phyloP scores from a whole-genome alignment of 495 filamentous ascomycete genomes.

The Xylaria venustula region DNA sequence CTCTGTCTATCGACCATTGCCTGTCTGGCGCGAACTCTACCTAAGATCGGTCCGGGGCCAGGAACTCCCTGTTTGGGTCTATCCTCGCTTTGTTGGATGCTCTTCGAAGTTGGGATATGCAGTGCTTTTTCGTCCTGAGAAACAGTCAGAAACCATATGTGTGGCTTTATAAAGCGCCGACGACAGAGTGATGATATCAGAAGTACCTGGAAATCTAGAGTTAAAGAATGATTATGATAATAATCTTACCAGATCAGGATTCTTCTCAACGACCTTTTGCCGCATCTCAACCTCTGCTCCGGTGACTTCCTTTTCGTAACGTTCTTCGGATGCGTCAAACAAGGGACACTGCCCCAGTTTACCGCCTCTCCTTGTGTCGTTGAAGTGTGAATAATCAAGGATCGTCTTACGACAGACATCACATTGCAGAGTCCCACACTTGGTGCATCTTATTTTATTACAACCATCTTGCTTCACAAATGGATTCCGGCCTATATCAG shows the following conservation, averaged over 20 bases:
- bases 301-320: slow-evolving; percentile 65
- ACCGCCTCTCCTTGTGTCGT: slow-evolving; percentile 44
- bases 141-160: neutral
- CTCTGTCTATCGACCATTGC: too few relatives aligned
- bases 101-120: neutral
- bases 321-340: slow-evolving; percentile 60
- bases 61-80: neutral
- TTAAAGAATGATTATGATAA: neutral
- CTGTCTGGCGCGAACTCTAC: too few relatives aligned
- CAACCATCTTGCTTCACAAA: slow-evolving; percentile 79
- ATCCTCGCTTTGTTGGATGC: neutral
- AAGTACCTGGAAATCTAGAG: too few relatives aligned
- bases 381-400: slow-evolving; percentile 49
- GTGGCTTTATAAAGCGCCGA: neutral
- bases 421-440: slow-evolving; percentile 63
- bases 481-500: slow-evolving; percentile 45
- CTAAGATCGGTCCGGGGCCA: too few relatives aligned
- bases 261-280: slow-evolving; percentile 53
- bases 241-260: slow-evolving; percentile 53
- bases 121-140: slow-evolving; percentile 6
- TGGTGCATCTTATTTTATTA: slow-evolving; percentile 76
- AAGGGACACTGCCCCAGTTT: slow-evolving; percentile 59
- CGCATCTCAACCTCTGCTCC: slow-evolving; percentile 61
- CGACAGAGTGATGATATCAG: neutral
- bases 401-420: slow-evolving; percentile 69